Conservation (phyloP, 495 filamentous ascomycete species). For the Aspergillus leporis region DNA sequence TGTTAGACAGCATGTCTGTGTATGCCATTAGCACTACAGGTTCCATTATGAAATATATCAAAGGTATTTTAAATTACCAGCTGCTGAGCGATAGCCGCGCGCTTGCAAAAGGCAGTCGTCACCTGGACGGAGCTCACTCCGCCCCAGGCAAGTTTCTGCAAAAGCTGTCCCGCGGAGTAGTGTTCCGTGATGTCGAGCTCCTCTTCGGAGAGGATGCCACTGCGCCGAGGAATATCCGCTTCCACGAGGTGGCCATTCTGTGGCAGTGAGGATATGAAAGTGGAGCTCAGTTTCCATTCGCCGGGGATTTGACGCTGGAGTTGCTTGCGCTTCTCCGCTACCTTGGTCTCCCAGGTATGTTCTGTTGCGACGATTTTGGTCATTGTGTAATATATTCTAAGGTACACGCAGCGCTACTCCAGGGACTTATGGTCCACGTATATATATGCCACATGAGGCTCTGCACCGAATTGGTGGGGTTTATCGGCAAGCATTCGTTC, state of each 20-base stretch:
- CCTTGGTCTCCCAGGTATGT: constrained; percentile 25
- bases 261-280: constrained; percentile 8
- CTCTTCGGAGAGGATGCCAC: constrained; percentile 25
- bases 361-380: constrained; percentile 2
- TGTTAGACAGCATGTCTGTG: constrained; percentile 41
- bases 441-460: too few relatives aligned
- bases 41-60: neutral
- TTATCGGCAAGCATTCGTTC: too few relatives aligned
- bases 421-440: too few relatives aligned
- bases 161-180: constrained; percentile 47
- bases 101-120: constrained; percentile 50
- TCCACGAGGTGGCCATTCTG: constrained; percentile 20
- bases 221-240: constrained; percentile 17
- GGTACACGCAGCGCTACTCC: too few relatives aligned
- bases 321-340: constrained; percentile 25
- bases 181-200: constrained; percentile 56
- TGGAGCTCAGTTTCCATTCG: constrained; percentile 25
- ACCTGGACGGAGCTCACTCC: constrained; percentile 47
- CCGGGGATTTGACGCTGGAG: constrained; percentile 28
- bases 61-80: constrained; percentile 18
- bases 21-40: neutral
- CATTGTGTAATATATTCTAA: too few relatives aligned
- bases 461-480: neutral
- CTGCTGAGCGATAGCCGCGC: constrained; percentile 39
- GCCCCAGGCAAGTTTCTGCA: constrained; percentile 25